Base-by-base conservation (phyloP, 805 yeast species). In the Hanseniaspora taiwanica region DNA sequence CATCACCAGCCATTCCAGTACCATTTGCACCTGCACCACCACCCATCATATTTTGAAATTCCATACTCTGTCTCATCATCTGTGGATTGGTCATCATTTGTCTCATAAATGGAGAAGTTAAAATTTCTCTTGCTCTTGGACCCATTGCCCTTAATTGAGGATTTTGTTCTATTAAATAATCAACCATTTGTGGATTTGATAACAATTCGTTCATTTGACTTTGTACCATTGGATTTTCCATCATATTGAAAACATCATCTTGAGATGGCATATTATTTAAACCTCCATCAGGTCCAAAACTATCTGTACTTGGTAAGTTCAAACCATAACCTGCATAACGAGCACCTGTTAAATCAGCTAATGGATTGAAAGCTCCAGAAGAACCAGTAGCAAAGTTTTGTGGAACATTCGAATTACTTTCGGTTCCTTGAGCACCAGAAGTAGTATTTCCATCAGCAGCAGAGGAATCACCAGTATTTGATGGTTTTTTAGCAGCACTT, bases 231-330 rank as follows among this genome's bases (percentile, higher is more conserved):
- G 97, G 98, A 48, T 74, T 73, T 16, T 76, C 78, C 78, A 91
- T 68, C 81, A 84, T 75, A 41, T 69, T 66, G 27, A 74, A 65
- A 60, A 89, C 56, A 46, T 82, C 86, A 38, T 80, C 87, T 37
- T 83, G 81, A 27, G 46, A 53, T 17, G 46, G 47, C 83, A 81
- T 74, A 8, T 25, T 25, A 8, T 25, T 25, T 14, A 25, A 12
- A 14, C 96, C 97, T 32, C 94, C 94, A 58, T 87, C 96, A 21
- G 95, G 87, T 1, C 96, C 96, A 64, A 89, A 86, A 81, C 84
- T 72, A 36, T 78, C 74, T 1, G 85, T 84, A 3, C 82, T 71
- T 4, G 98, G 97, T 60, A 91, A 67, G 51, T 85, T 87, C 6
- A 86, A 72, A 37, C 66, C 63, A 51, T 76, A 78, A 1, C 98